phyloP scores from a whole-genome alignment of 148 eudicot species.

The Arctostaphylos glauca region DNA sequence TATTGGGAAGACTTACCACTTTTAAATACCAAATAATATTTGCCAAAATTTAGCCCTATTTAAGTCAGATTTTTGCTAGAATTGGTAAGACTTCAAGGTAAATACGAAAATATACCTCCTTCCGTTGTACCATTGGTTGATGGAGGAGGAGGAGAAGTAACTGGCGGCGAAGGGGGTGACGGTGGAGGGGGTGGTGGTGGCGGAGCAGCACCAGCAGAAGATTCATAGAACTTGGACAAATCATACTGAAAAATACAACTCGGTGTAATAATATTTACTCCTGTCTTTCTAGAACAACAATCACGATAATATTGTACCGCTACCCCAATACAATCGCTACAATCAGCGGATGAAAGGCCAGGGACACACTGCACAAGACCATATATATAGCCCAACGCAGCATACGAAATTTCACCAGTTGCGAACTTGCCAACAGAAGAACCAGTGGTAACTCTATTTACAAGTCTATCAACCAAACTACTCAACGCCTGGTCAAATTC shows the following conservation, averaged over 20 bases:
- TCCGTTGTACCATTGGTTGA: background rate
- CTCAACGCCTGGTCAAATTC: slow-evolving; percentile 13
- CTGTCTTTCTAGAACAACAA: background rate
- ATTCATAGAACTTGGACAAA: background rate
- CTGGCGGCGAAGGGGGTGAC: background rate
- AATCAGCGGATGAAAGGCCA: slow-evolving; percentile 17
- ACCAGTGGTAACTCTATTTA: slow-evolving; percentile 16
- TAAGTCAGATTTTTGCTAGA: background rate
- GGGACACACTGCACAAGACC: slow-evolving; percentile 35
- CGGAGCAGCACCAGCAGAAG: slow-evolving; percentile 2
- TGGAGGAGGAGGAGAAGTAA: background rate
- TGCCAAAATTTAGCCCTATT: background rate
- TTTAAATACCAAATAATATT: background rate
- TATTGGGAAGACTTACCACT: background rate
- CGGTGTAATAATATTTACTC: background rate
- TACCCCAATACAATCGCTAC: slow-evolving; percentile 12
- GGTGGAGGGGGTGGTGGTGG: background rate
- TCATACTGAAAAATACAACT: background rate
- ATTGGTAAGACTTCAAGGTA: background rate
- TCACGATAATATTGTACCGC: background rate
- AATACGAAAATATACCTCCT: background rate
- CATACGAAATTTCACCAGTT: slow-evolving; percentile 17
- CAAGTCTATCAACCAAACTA: slow-evolving; percentile 7
- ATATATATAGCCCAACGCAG: slow-evolving; percentile 13
- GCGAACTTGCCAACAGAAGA: slow-evolving; percentile 20